phyloP scores from a whole-genome alignment of 2,329 filamentous ascomycete species.

The Amauroascus niger region DNA sequence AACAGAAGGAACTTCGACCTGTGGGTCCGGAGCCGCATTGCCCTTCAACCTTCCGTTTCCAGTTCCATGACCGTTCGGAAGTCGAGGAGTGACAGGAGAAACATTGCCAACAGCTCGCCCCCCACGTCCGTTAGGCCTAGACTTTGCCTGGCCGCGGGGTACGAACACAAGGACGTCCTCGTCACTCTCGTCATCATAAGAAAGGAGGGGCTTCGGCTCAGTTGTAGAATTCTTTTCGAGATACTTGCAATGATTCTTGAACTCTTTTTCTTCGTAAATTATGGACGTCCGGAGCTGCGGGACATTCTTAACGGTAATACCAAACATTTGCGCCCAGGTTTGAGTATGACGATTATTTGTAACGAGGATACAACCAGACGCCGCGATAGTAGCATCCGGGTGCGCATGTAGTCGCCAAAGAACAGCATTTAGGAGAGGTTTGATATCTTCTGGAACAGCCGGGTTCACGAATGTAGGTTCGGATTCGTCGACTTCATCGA shows the following conservation, averaged over 20 bases:
- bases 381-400: slow-evolving; percentile 25
- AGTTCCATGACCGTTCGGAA: slow-evolving; percentile 7
- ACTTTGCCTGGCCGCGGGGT: slow-evolving; percentile 34
- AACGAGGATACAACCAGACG: slow-evolving; percentile 35
- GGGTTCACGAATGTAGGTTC: slow-evolving; percentile 20
- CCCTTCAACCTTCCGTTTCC: slow-evolving; percentile 17
- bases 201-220: slow-evolving; percentile 36
- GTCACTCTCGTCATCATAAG: slow-evolving; percentile 41
- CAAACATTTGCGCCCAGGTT: slow-evolving; percentile 40
- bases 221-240: slow-evolving; percentile 35
- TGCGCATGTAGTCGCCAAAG: slow-evolving; percentile 37
- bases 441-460: slow-evolving; percentile 33
- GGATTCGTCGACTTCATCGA: slow-evolving; percentile 19
- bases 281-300: slow-evolving; percentile 41
- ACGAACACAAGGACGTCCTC: slow-evolving; percentile 42
- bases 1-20: slow-evolving; percentile 37
- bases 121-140: slow-evolving; percentile 20
- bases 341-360: slow-evolving; percentile 38
- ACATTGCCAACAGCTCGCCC: slow-evolving; percentile 19
- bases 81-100: slow-evolving; percentile 15
- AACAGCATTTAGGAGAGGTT: slow-evolving; percentile 37
- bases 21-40: slow-evolving; percentile 22
- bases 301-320: slow-evolving; percentile 40
- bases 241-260: slow-evolving; percentile 38
- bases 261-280: slow-evolving; percentile 39